Conservation (phyloP, 2,329 filamentous ascomycete species). For the Clonostachys solani region DNA sequence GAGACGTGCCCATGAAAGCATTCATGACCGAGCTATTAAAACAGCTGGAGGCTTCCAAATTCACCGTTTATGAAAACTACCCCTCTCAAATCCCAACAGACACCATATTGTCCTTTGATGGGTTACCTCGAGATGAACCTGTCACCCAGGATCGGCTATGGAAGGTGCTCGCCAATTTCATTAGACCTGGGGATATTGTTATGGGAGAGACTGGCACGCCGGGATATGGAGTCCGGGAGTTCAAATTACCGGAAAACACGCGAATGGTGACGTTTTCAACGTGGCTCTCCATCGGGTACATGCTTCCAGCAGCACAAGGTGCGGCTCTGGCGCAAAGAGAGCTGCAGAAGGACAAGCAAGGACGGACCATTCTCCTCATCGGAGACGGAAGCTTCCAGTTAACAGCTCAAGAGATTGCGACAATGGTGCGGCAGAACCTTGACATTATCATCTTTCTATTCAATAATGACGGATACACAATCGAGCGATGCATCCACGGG, state of each 20-base stretch:
- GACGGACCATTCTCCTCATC: conserved; percentile 78
- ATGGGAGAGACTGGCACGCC: conserved; percentile 85
- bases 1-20: neutral
- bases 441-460: conserved; percentile 81
- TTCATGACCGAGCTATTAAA: neutral
- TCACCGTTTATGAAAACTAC: conserved; percentile 57
- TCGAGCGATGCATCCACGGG: conserved; percentile 85
- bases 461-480: conserved; percentile 85
- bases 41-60: too few species aligned
- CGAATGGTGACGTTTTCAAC: conserved; percentile 77
- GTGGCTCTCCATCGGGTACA: conserved; percentile 63
- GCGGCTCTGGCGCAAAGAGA: conserved; percentile 71
- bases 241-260: conserved; percentile 72
- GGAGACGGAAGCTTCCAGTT: conserved; percentile 86
- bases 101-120: conserved; percentile 51
- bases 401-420: conserved; percentile 78
- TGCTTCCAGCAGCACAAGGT: conserved; percentile 52
- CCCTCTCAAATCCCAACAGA: conserved; percentile 57
- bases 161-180: conserved; percentile 69
- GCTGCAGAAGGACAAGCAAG: conserved; percentile 41
- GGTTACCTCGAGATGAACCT: conserved; percentile 21
- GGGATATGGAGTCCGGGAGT: conserved; percentile 86
- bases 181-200: conserved; percentile 69
- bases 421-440: conserved; percentile 72
- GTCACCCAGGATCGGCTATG: conserved; percentile 78